These are phyloP conservation scores for Neurospora terricola DNA, from an alignment of 495 filamentous ascomycete genomes.

Conservation along the genomic window DNA sequence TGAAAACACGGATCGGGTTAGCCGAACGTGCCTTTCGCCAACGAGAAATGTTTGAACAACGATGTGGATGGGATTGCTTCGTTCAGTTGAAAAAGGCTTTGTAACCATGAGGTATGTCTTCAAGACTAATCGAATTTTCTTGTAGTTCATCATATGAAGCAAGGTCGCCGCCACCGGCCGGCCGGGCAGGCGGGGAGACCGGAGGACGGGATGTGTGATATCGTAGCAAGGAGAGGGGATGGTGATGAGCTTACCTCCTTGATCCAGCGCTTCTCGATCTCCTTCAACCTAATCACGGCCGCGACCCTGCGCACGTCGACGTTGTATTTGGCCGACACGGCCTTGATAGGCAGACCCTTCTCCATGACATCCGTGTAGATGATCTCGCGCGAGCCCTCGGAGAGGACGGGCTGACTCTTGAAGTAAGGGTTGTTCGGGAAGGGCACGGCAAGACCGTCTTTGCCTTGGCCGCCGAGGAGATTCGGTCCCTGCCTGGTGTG, in stretches of 20 bases:
- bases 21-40: not conserved
- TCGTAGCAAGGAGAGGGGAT: not conserved
- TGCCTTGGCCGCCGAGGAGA: constrained; percentile 3
- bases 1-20: not conserved
- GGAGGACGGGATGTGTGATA: not conserved
- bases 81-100: constrained; percentile 18
- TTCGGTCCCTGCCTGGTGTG: constrained; percentile 1
- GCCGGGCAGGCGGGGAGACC: not conserved
- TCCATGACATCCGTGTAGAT: constrained; percentile 61
- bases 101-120: constrained; percentile 83
- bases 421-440: constrained; percentile 74
- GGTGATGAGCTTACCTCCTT: constrained; percentile 47
- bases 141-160: constrained; percentile 52
- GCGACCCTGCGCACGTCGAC: constrained; percentile 83
- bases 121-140: constrained; percentile 98
- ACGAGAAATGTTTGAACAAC: not conserved
- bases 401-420: constrained; percentile 61
- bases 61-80: not conserved
- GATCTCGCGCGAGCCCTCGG: constrained; percentile 60
- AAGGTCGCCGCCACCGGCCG: not conserved
- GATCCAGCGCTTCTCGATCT: constrained; percentile 71
- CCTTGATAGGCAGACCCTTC: constrained; percentile 58
- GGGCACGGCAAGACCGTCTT: constrained; percentile 26
- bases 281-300: constrained; percentile 79
- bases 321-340: constrained; percentile 64